These are phyloP conservation scores for Suillus fuscotomentosus DNA, from an alignment of 768 basidiomycete genomes.

Conservation along the genomic window DNA sequence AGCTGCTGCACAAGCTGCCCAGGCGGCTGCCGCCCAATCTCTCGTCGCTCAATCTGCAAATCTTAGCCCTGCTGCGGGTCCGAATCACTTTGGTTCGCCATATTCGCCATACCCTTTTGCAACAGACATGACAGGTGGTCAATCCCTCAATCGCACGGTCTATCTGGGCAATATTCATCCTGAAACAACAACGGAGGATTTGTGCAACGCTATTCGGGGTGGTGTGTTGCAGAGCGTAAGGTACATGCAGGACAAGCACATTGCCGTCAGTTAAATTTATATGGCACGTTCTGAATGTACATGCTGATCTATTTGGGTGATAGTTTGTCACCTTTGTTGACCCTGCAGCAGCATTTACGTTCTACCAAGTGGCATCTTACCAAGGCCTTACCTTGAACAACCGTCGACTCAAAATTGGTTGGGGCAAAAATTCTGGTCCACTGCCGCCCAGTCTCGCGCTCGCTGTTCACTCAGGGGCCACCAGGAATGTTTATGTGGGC, in stretches of 20 bases:
- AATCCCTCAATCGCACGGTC: constrained; percentile 86
- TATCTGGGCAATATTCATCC: constrained; percentile 97
- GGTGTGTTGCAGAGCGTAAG: constrained; percentile 93
- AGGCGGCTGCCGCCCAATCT: constrained; percentile 81
- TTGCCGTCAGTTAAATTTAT: constrained; percentile 63
- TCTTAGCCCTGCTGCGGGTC: constrained; percentile 28
- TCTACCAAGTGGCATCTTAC: constrained; percentile 89
- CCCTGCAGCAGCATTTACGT: constrained; percentile 87
- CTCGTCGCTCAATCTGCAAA: constrained; percentile 52
- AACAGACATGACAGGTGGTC: constrained; percentile 38
- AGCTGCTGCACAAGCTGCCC: constrained; percentile 82
- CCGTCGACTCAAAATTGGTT: constrained; percentile 93
- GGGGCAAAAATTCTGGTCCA: constrained; percentile 95
- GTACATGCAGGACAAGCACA: constrained; percentile 97
- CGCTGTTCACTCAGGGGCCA: constrained; percentile 90
- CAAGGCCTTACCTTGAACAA: constrained; percentile 91
- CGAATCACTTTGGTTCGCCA: constrained; percentile 33
- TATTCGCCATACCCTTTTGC: constrained; percentile 54
- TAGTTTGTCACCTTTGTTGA: constrained; percentile 97
- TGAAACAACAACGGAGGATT: constrained; percentile 90
- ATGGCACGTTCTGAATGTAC: constrained; percentile 4
- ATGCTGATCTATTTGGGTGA: neutral
- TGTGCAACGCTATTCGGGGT: constrained; percentile 96
- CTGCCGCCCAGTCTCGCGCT: constrained; percentile 80
- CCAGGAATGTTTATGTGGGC: constrained; percentile 95